A percentile compares a stretch with the other conserved stretches of the same genome.
These are phyloP conservation scores for Wickerhamomyces chaumierensis DNA, from an alignment of 805 yeast genomes.

Conservation along the genomic window DNA sequence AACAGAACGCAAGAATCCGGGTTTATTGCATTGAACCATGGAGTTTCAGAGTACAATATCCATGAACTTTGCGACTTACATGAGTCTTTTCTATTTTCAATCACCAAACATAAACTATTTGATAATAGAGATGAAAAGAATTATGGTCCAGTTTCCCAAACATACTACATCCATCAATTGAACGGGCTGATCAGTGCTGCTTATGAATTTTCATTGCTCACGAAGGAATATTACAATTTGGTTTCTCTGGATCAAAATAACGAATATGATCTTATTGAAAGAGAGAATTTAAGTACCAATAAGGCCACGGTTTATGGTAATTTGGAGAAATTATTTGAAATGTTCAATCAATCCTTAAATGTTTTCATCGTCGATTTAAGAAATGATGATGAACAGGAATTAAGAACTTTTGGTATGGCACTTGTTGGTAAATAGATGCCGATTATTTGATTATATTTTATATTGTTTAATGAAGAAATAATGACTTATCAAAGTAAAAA, in stretches of 20 bases:
- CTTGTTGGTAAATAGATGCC: neutral
- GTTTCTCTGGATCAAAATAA: slow-evolving; percentile 16
- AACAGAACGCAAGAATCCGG: slow-evolving; percentile 7
- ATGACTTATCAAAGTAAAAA: no score
- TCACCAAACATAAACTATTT: slow-evolving; percentile 26
- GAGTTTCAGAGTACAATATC: slow-evolving; percentile 27
- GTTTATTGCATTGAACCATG: slow-evolving; percentile 4
- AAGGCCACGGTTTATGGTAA: slow-evolving; percentile 20
- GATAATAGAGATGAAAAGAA: slow-evolving; percentile 16
- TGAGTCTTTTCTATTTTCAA: slow-evolving; percentile 21
- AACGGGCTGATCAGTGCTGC: slow-evolving; percentile 25
- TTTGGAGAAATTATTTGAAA: slow-evolving; percentile 30
- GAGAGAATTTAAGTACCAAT: slow-evolving; percentile 15
- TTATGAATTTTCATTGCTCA: slow-evolving; percentile 27
- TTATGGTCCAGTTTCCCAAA: slow-evolving; percentile 26
- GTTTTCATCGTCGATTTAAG: slow-evolving; percentile 40
- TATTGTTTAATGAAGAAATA: no score
- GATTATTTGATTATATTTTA: no score
- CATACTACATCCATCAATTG: slow-evolving; percentile 30
- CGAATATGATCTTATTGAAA: slow-evolving; percentile 13
- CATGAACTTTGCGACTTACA: slow-evolving; percentile 35
- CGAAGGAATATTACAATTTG: slow-evolving; percentile 25
- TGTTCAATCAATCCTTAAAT: slow-evolving; percentile 31
- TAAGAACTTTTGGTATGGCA: slow-evolving; percentile 34
- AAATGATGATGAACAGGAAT: slow-evolving; percentile 36